Base-by-base conservation (phyloP, 129 eudicot species). In the Cynara cardunculus region DNA sequence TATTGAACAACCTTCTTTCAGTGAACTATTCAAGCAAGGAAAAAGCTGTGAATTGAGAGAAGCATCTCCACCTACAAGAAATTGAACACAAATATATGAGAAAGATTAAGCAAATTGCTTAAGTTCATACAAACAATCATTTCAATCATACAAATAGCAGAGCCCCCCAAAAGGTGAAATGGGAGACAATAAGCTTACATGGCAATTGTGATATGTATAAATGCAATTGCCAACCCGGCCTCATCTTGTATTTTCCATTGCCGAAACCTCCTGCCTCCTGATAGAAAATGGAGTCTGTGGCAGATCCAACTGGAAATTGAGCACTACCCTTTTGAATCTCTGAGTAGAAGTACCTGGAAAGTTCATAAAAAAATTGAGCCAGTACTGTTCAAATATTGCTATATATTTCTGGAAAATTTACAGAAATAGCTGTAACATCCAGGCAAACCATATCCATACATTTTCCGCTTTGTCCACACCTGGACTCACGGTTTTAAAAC, bases 201-300 rank as follows among this genome's bases (percentile, higher is more conserved):
- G 99, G 99, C 82, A 91, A 88, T 81, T 92, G 99, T 76, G 98
- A 94, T 75, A 94, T 85, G 83, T 94, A 94, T 73, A 94, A 68
- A 78, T 94, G 98, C 80, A 94, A 88, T 67, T 90, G 85, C 96
- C 92, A 94, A 27, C 97, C 96, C n/a, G 80, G 84, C 80, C 70
- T 90, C 85, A 94, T 56, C 82, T 78, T 87, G 85, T 78, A 90
- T 84, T 87, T 90, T 31, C 88, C 85, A 79, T 28, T 71, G 65
- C 89, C 91, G 84, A 72, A 76, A 46, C 82, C 86, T 68, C 85
- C 89, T 11, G 86, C 69, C 44, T 85, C 92, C 90, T 84, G 61
- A 44, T 61, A 85, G 79, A 90, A 85, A 81, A 87, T 69, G 53
- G 85, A 85, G 85, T 82, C 83, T 21, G 72, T 37, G 66, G 64